Evolutionary conservation across 176 grass and related monocot species (phyloP).

Genomic region (Guadua angustifolia): DNA sequence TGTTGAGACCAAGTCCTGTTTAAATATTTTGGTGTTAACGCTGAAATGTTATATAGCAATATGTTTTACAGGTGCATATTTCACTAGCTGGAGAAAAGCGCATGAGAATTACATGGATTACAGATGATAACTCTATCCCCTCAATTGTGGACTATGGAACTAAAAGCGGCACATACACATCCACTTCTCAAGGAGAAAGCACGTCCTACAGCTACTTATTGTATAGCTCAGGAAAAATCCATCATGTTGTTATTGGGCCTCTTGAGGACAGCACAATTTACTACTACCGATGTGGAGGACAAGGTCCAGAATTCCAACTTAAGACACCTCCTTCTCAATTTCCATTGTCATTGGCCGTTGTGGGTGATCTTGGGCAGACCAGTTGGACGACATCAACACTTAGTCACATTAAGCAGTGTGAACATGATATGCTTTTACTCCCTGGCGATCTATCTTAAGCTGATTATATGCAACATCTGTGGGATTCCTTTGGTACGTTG

Average conservation of each 20-base stretch:
- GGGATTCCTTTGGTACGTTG: slow-evolving; percentile 87
- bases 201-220: slow-evolving; percentile 87
- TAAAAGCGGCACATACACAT: slow-evolving; percentile 57
- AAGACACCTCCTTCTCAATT: slow-evolving; percentile 80
- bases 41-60: neutral
- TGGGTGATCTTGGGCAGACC: slow-evolving; percentile 94
- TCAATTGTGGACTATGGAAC: slow-evolving; percentile 91
- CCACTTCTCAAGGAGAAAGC: slow-evolving; percentile 67
- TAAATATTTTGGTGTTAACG: neutral
- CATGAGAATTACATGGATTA: slow-evolving; percentile 90
- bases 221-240: slow-evolving; percentile 86
- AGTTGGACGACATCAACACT: slow-evolving; percentile 85
- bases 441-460: slow-evolving; percentile 95
- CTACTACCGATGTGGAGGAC: slow-evolving; percentile 75
- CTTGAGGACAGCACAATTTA: slow-evolving; percentile 68
- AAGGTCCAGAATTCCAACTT: slow-evolving; percentile 77
- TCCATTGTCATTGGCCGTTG: slow-evolving; percentile 83
- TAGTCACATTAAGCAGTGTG: slow-evolving; percentile 71
- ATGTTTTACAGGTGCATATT: slow-evolving; percentile 81
- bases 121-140: slow-evolving; percentile 57
- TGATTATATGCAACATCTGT: slow-evolving; percentile 93
- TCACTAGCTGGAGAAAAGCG: slow-evolving; percentile 85
- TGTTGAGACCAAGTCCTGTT: neutral
- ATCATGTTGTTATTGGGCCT: slow-evolving; percentile 89
- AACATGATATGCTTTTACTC: slow-evolving; percentile 84